phyloP scores from a whole-genome alignment of 306 rosid species.

The Lithocarpus polystachyus region DNA sequence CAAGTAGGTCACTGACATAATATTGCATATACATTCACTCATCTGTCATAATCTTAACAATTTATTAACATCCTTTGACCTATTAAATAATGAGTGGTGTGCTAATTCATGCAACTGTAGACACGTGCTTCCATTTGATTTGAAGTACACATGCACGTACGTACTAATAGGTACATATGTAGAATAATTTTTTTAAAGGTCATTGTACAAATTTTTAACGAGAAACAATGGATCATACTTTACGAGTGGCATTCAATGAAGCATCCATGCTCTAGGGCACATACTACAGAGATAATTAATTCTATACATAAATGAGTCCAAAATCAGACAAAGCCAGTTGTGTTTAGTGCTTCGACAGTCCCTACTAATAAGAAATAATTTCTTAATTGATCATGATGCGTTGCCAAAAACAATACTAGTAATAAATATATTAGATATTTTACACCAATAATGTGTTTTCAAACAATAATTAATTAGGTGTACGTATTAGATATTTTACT shows the following conservation, averaged over 20 bases:
- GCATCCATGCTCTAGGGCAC: constrained; percentile 14
- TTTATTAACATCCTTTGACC: neutral
- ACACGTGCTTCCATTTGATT: constrained; percentile 31
- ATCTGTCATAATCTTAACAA: neutral
- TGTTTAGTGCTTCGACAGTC: constrained; percentile 26
- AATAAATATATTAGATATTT: neutral
- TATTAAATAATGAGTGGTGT: neutral
- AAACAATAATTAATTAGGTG: no score
- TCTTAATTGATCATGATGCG: neutral
- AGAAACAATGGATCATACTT: neutral
- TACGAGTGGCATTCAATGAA: neutral
- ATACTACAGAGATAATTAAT: neutral
- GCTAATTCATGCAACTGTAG: constrained; percentile 12
- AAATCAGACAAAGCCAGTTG: constrained; percentile 24
- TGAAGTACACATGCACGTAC: constrained; percentile 43
- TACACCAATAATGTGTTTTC: no score
- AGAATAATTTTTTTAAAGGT: neutral
- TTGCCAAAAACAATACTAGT: neutral
- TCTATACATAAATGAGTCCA: neutral
- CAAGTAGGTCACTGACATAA: neutral
- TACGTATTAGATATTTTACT: neutral
- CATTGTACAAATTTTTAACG: neutral
- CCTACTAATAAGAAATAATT: neutral
- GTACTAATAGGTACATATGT: constrained; percentile 23
- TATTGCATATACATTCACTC: neutral